Conservation (phyloP, 2,329 filamentous ascomycete genomes). For the Alternaria conjuncta region DNA sequence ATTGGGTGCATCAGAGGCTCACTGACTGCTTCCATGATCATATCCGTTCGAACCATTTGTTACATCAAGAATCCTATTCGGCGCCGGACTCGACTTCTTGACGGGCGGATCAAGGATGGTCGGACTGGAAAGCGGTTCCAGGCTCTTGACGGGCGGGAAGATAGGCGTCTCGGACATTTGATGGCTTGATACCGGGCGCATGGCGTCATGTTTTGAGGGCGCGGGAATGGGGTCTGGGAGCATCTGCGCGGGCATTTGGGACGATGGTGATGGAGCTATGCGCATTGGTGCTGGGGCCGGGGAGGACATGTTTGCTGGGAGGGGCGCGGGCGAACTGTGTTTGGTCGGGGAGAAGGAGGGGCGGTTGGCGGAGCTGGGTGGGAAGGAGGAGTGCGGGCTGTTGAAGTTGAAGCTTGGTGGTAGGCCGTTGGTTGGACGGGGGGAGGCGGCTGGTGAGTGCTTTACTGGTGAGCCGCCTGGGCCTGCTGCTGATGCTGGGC, state of each 20-base stretch:
- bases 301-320: conserved; percentile 42
- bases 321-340: conserved; percentile 47
- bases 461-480: conserved; percentile 44
- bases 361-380: conserved; percentile 38
- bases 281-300: conserved; percentile 34
- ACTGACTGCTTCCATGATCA: neutral
- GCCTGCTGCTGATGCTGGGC: conserved; percentile 38
- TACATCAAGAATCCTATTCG: conserved; percentile 7
- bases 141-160: conserved; percentile 63
- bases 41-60: neutral
- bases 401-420: conserved; percentile 43
- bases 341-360: conserved; percentile 49
- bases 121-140: conserved; percentile 64
- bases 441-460: conserved; percentile 43
- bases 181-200: conserved; percentile 41
- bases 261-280: conserved; percentile 36
- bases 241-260: conserved; percentile 42
- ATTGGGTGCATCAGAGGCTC: too few relatives aligned
- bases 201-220: conserved; percentile 56
- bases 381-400: conserved; percentile 58
- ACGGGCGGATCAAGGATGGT: conserved; percentile 67
- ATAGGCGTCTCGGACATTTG: conserved; percentile 52
- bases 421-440: conserved; percentile 41
- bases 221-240: conserved; percentile 49
- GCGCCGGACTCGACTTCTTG: conserved; percentile 53